Evolutionary conservation across 2,329 filamentous ascomycete species (phyloP).

Genomic region (Phaeoacremonium minimum): DNA sequence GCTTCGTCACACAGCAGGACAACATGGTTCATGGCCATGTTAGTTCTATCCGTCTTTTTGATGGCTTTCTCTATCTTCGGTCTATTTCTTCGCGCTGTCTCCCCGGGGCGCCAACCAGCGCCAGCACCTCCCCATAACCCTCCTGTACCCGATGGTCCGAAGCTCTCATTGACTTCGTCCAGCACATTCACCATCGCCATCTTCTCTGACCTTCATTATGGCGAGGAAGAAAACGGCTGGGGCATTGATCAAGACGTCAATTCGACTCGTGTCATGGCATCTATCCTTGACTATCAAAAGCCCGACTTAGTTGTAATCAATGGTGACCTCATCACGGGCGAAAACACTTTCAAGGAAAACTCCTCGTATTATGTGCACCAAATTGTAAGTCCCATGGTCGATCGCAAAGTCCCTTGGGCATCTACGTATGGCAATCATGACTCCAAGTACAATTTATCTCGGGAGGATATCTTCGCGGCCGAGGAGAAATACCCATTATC

Average conservation of each 20-base stretch:
- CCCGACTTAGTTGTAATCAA: conserved; percentile 64
- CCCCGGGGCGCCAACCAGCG: conserved; percentile 17
- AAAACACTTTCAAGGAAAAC: conserved; percentile 53
- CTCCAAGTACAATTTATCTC: conserved; percentile 52
- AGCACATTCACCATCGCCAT: conserved; percentile 24
- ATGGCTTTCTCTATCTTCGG: conserved; percentile 11
- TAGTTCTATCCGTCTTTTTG: too few relatives aligned
- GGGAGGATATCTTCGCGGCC: conserved; percentile 24
- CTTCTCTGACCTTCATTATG: conserved; percentile 54
- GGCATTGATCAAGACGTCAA: conserved; percentile 49
- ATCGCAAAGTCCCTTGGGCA: conserved; percentile 55
- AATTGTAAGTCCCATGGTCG: conserved; percentile 53
- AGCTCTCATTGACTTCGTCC: neutral
- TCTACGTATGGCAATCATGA: conserved; percentile 73
- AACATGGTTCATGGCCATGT: too few relatives aligned
- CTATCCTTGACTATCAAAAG: conserved; percentile 51
- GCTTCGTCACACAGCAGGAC: too few relatives aligned
- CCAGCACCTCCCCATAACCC: neutral
- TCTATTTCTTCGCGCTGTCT: conserved; percentile 23
- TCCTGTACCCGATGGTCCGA: neutral
- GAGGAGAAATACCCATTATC: conserved; percentile 24
- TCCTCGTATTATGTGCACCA: conserved; percentile 53
- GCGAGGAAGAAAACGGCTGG: conserved; percentile 37
- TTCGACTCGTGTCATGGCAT: conserved; percentile 51
- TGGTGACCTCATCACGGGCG: conserved; percentile 68